Evolutionary conservation across 2,329 filamentous ascomycete genomes (phyloP), one percentile per base, ranked within the genome.

Genomic region (Penicillium olsonii): DNA sequence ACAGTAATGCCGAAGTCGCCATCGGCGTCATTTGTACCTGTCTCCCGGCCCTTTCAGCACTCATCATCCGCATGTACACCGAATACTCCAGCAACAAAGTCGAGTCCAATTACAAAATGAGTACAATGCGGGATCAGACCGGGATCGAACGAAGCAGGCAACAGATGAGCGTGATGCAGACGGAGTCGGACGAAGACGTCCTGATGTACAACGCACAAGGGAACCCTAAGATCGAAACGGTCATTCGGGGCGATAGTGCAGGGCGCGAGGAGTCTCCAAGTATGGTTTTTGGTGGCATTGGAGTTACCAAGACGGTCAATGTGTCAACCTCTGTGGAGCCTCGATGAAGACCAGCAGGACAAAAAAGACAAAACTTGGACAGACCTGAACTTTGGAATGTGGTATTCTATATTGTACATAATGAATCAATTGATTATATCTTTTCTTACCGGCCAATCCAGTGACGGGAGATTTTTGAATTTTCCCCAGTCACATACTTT

Each of bases 1-100:
- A 43, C 39, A 67, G 67, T 14, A 70, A 72, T 7, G 69, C 71
- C 45, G 71, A 74, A 54, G 59, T 71, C 43, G 68, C 70, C 38
- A 66, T 73, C 34, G 70, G 68, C 10, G 69, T 74, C 24, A 67
- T 74, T 33, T 72, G 70, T 52, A 69, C 70, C 29, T 74, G 69
- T 33, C 66, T 74, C 6, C 71, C 71, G 5, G 65, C 69, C 9
- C 62, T 72, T 41, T 69, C 69, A 0, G 65, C 68, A 6, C 55
- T 73, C 19, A 45, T 68, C 42, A 63, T 56, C 37, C 64, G 62
- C 18, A 66, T 72, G 52, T 58, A 68, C 40, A 68, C 53, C 37
- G 63, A 66, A 52, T 64, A 62, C 52, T 61, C 62, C 15, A 61
- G 49, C 46, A 57, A 57, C 35, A 62, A 59, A 44, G 50, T 42